These are phyloP conservation scores for Aspergillus amoenus DNA, from an alignment of 2,329 filamentous ascomycete species.

Conservation along the genomic window DNA sequence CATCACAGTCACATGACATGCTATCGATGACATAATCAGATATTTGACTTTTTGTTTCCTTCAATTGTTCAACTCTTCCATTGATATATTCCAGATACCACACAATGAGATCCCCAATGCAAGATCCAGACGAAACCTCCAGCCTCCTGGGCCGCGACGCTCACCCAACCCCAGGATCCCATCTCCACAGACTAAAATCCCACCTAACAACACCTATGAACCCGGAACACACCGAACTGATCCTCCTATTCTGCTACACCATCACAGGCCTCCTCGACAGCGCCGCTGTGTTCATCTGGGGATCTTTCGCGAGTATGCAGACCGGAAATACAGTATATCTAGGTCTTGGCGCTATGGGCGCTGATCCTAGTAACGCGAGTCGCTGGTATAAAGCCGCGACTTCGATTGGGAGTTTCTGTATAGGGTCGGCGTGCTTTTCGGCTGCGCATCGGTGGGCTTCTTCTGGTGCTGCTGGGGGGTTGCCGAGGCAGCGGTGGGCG, in stretches of 20 bases:
- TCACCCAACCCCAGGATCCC: neutral
- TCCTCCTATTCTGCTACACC: slow-evolving; percentile 70
- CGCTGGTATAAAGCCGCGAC: slow-evolving; percentile 71
- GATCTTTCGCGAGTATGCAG: slow-evolving; percentile 81
- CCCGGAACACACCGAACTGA: slow-evolving; percentile 64
- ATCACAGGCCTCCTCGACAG: slow-evolving; percentile 78
- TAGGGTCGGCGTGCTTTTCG: slow-evolving; percentile 45
- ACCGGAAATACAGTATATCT: slow-evolving; percentile 83
- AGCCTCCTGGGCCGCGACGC: no score
- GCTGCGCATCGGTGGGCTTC: no score
- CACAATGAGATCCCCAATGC: no score
- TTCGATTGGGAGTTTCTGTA: slow-evolving; percentile 68
- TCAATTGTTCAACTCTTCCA: no score
- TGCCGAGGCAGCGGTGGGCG: slow-evolving; percentile 25
- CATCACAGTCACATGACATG: no score
- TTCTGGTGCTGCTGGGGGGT: accelerated
- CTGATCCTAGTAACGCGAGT: slow-evolving; percentile 47
- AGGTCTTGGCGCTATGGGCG: slow-evolving; percentile 63
- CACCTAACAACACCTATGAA: slow-evolving; percentile 49
- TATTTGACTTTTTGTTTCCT: no score
- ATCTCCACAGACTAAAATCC: neutral
- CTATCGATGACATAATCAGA: no score
- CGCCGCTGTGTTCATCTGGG: slow-evolving; percentile 73
- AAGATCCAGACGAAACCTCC: no score
- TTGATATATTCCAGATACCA: no score